A percentile compares a stretch with the other conserved stretches of the same genome.
These are phyloP conservation scores for Globisporangium nodosum DNA, from an alignment of 352 stramenopile species.

Conservation along the genomic window DNA sequence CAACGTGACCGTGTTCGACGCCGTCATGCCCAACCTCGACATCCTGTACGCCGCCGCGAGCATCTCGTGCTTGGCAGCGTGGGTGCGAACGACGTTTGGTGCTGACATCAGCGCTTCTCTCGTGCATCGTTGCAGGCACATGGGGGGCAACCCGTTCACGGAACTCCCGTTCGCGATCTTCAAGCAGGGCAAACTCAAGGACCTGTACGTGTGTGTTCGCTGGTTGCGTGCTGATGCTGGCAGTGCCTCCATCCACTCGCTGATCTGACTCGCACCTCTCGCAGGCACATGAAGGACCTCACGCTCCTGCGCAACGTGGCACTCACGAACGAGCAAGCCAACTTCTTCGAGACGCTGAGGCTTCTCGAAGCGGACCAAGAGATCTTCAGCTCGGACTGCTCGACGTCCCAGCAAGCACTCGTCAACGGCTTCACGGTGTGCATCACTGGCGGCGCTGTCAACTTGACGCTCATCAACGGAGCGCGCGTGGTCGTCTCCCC, in stretches of 20 bases:
- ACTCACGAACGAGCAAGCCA: slow-evolving; percentile 9
- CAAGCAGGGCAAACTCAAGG: not conserved
- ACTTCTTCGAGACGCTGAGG: slow-evolving; percentile 3
- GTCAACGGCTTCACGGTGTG: slow-evolving; percentile 7
- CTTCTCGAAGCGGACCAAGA: not conserved
- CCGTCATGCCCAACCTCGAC: not conserved
- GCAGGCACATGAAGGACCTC: not conserved
- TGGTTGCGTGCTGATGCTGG: too few species aligned
- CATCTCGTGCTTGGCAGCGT: too few species aligned
- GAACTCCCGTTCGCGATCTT: not conserved
- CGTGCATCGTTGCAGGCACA: not conserved
- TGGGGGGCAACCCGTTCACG: not conserved
- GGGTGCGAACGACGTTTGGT: too few species aligned
- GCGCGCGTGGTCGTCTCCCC: not conserved
- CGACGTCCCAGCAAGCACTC: not conserved
- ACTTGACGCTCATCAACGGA: slow-evolving; percentile 5
- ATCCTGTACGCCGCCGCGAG: not conserved
- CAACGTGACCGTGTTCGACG: not conserved
- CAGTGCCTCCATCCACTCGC: too few species aligned
- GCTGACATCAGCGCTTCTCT: not conserved
- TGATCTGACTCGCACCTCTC: not conserved
- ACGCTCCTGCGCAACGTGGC: slow-evolving; percentile 1
- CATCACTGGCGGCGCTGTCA: slow-evolving; percentile 1
- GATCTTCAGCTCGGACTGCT: not conserved
- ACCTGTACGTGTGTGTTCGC: not conserved